Percentiles rank a stretch among this genome's conserved stretches.
These are phyloP conservation scores for Pseudogymnoascus sp. DNA, from an alignment of 2,329 filamentous ascomycete genomes.

Conservation along the genomic window DNA sequence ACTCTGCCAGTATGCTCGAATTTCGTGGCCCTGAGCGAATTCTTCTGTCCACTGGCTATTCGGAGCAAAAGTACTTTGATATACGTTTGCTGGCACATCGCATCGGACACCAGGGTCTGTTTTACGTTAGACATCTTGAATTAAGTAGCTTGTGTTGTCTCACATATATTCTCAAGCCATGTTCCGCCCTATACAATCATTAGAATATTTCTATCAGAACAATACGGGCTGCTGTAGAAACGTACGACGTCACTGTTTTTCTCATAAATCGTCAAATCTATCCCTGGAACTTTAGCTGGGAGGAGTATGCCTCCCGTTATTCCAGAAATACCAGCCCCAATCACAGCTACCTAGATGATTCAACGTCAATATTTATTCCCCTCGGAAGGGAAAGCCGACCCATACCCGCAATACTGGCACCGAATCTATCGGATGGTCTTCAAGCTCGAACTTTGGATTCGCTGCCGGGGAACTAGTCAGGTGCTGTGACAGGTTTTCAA, in stretches of 20 bases:
- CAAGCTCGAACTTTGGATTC: conserved; percentile 30
- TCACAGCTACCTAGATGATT: conserved; percentile 44
- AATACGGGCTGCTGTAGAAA: conserved; percentile 46
- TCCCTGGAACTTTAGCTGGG: conserved; percentile 61
- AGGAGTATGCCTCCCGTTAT: conserved; percentile 60
- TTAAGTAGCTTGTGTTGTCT: conserved; percentile 19
- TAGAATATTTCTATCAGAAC: conserved; percentile 21
- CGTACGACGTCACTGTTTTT: conserved; percentile 60
- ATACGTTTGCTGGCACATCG: conserved; percentile 64
- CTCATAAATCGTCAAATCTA: conserved; percentile 60
- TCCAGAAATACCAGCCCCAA: conserved; percentile 59
- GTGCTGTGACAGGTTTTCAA: background rate
- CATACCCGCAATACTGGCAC: conserved; percentile 13
- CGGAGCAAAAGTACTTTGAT: conserved; percentile 61
- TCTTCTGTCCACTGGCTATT: conserved; percentile 65
- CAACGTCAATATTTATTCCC: background rate
- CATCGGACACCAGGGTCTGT: conserved; percentile 44
- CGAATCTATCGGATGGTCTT: conserved; percentile 34
- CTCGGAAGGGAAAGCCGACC: background rate
- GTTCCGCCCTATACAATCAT: conserved; percentile 39
- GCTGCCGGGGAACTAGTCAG: background rate
- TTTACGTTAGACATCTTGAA: conserved; percentile 50
- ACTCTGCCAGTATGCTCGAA: conserved; percentile 59
- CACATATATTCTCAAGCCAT: conserved; percentile 45
- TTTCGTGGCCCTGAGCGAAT: conserved; percentile 62